phyloP scores from a whole-genome alignment of 345 rosid species.

The Acer yangbiense region DNA sequence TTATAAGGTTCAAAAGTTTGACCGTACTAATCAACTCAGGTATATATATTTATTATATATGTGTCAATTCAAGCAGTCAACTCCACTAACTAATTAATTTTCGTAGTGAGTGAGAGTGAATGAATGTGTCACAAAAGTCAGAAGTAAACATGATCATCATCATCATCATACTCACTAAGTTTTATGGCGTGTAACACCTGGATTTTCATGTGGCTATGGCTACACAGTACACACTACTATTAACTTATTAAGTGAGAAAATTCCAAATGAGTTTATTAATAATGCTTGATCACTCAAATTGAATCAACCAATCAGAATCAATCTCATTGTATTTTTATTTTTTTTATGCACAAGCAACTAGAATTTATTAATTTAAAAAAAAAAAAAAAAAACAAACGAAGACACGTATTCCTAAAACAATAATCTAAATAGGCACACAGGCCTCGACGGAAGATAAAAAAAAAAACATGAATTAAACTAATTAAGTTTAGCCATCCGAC shows the following conservation, averaged over 20 bases:
- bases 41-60: conserved; percentile 16
- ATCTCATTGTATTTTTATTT: neutral
- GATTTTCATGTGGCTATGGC: neutral
- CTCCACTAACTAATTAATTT: neutral
- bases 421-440: too few relatives aligned
- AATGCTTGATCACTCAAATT: neutral
- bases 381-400: too few relatives aligned
- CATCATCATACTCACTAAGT: too few relatives aligned
- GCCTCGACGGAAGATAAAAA: too few relatives aligned
- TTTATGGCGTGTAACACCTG: too few relatives aligned
- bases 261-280: neutral
- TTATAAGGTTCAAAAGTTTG: conserved; percentile 25
- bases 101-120: too few relatives aligned
- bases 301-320: neutral
- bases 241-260: neutral
- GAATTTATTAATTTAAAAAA: too few relatives aligned
- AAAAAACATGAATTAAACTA: too few relatives aligned
- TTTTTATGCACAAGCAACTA: too few relatives aligned
- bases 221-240: neutral
- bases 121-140: neutral
- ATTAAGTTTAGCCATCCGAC: too few relatives aligned
- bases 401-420: too few relatives aligned
- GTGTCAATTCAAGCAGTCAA: neutral
- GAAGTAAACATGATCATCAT: neutral
- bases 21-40: conserved; percentile 66